Evolutionary conservation across 1,284 basidiomycete species (phyloP).

Genomic region (Pseudozyma tsukubaensis): DNA sequence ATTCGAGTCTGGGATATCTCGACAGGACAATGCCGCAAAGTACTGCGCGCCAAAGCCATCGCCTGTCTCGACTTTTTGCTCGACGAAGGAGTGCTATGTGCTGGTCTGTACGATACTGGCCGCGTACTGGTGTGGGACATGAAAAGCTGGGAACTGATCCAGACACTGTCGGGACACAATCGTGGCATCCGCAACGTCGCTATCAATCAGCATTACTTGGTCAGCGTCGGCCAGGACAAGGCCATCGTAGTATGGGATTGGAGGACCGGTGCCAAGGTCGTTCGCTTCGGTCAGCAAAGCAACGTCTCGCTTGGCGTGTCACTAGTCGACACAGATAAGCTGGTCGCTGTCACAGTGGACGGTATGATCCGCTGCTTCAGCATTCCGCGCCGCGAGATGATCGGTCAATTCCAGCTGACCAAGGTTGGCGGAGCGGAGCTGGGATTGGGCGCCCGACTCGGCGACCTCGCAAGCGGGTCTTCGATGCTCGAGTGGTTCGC

Average conservation of each 20-base stretch:
- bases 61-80: slow-evolving; percentile 88
- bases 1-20: slow-evolving; percentile 68
- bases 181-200: slow-evolving; percentile 82
- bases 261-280: slow-evolving; percentile 80
- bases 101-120: slow-evolving; percentile 91
- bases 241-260: slow-evolving; percentile 87
- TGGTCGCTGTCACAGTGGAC: slow-evolving; percentile 89
- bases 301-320: slow-evolving; percentile 91
- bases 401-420: slow-evolving; percentile 86
- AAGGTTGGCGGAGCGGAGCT: slow-evolving; percentile 75
- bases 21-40: slow-evolving; percentile 81
- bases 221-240: slow-evolving; percentile 87
- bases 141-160: slow-evolving; percentile 70
- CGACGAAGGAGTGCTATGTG: slow-evolving; percentile 87
- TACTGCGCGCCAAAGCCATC: slow-evolving; percentile 84
- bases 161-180: slow-evolving; percentile 77
- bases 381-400: slow-evolving; percentile 86
- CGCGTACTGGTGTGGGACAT: slow-evolving; percentile 60
- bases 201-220: slow-evolving; percentile 82
- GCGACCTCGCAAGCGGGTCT: slow-evolving; percentile 40
- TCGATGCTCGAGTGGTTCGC: slow-evolving; percentile 76
- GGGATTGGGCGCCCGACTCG: slow-evolving; percentile 33
- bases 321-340: slow-evolving; percentile 76
- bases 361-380: slow-evolving; percentile 90
- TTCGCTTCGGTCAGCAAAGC: slow-evolving; percentile 90